phyloP scores from a whole-genome alignment of 208 protist species.

The Entamoeba moshkovskii region DNA sequence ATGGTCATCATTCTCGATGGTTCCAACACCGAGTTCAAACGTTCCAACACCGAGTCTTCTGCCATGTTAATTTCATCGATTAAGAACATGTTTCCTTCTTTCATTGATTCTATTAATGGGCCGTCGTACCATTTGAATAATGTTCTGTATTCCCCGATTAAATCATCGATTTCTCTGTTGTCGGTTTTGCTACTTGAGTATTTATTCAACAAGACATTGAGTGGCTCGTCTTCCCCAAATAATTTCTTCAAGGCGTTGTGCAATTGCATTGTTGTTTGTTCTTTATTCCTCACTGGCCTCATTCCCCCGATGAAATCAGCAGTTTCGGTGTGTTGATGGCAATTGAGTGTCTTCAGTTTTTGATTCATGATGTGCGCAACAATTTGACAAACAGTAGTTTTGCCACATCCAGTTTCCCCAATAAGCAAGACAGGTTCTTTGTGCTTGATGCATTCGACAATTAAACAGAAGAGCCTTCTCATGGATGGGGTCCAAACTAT shows the following conservation, averaged over 20 bases:
- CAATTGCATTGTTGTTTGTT: slow-evolving; percentile 33
- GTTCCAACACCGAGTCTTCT: slow-evolving; percentile 96
- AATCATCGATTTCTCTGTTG: neutral
- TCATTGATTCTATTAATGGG: slow-evolving; percentile 90
- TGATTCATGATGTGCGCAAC: slow-evolving; percentile 17
- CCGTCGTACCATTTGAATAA: slow-evolving; percentile 96
- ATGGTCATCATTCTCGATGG: slow-evolving; percentile 33
- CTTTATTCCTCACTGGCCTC: slow-evolving; percentile 37
- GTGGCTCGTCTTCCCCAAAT: neutral
- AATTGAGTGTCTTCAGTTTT: slow-evolving; percentile 87
- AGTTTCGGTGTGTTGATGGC: slow-evolving; percentile 97
- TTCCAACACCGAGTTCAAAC: slow-evolving; percentile 98
- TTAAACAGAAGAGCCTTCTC: neutral
- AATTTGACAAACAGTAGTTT: slow-evolving; percentile 89
- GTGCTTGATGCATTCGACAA: neutral
- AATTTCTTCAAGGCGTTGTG: slow-evolving; percentile 20
- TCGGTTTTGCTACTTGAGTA: neutral
- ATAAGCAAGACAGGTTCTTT: slow-evolving; percentile 85
- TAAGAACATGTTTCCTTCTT: slow-evolving; percentile 83
- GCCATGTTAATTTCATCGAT: slow-evolving; percentile 98
- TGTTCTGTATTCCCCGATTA: slow-evolving; percentile 12
- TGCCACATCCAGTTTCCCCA: slow-evolving; percentile 92
- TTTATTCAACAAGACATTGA: slow-evolving; percentile 8
- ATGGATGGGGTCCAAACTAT: slow-evolving; percentile 11
- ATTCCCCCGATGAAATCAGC: slow-evolving; percentile 83